Percentiles rank a stretch among this genome's conserved stretches.
These are phyloP conservation scores for Phytophthora colocasiae DNA, from an alignment of 352 stramenopile genomes.

Conservation along the genomic window DNA sequence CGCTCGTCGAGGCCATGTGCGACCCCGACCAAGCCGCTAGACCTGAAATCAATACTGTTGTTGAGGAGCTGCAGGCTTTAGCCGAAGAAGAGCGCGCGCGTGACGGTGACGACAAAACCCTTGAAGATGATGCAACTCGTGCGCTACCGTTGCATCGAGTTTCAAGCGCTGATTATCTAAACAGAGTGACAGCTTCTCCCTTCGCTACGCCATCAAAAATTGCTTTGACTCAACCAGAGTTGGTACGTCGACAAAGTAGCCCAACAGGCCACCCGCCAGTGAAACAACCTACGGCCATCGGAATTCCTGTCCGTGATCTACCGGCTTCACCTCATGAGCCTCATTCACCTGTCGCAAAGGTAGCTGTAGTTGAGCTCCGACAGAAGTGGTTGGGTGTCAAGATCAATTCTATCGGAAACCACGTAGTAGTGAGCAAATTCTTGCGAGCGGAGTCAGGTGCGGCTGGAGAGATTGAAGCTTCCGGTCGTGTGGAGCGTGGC, in stretches of 20 bases:
- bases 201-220: slow-evolving; percentile 15
- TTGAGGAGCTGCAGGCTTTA: slow-evolving; percentile 50
- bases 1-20: slow-evolving; percentile 64
- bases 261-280: slow-evolving; percentile 13
- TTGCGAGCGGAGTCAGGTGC: slow-evolving; percentile 60
- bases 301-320: slow-evolving; percentile 26
- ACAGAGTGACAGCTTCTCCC: slow-evolving; percentile 24
- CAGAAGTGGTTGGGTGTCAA: slow-evolving; percentile 82
- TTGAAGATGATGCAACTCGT: slow-evolving; percentile 27
- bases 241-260: slow-evolving; percentile 28
- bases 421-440: slow-evolving; percentile 80
- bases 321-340: slow-evolving; percentile 17
- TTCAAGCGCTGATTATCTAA: slow-evolving; percentile 36
- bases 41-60: slow-evolving; percentile 56
- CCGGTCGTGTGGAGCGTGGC: slow-evolving; percentile 57
- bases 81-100: slow-evolving; percentile 58
- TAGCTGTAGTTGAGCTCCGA: slow-evolving; percentile 55
- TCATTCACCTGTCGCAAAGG: slow-evolving; percentile 12
- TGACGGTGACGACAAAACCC: slow-evolving; percentile 33
- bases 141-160: slow-evolving; percentile 35
- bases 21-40: slow-evolving; percentile 48
- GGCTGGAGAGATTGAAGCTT: slow-evolving; percentile 77
- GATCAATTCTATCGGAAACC: slow-evolving; percentile 79
- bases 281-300: slow-evolving; percentile 21
- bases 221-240: slow-evolving; percentile 15